Percentiles rank a stretch among this genome's conserved stretches.
Conservation (phyloP, 768 basidiomycete genomes). For the Leucosporidium creatinivorum region DNA sequence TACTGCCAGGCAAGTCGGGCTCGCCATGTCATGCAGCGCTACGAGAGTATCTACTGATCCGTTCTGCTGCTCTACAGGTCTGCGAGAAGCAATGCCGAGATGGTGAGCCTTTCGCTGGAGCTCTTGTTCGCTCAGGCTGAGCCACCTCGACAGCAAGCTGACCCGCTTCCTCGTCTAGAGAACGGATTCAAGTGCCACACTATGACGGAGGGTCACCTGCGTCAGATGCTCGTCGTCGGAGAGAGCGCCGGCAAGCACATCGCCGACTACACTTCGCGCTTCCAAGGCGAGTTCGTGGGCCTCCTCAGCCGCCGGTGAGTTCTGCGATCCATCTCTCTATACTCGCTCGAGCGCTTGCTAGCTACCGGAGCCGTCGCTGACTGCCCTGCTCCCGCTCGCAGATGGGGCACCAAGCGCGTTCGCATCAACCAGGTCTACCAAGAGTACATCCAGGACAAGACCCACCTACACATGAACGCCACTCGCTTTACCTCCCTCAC, state of each 20-base stretch:
- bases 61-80: conserved; percentile 65
- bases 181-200: conserved; percentile 98
- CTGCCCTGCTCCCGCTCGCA: conserved; percentile 37
- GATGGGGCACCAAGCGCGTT: conserved; percentile 90
- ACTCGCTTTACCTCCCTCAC: conserved; percentile 96
- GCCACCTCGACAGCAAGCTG: background rate
- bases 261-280: conserved; percentile 74
- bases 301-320: conserved; percentile 73
- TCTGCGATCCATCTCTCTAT: background rate
- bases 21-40: background rate
- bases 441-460: conserved; percentile 90
- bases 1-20: background rate
- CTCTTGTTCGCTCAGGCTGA: background rate
- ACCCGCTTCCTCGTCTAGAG: conserved; percentile 53
- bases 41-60: background rate
- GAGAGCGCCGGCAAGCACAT: conserved; percentile 90
- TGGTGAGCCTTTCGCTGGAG: conserved; percentile 1
- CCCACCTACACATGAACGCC: conserved; percentile 94
- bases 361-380: background rate
- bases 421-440: conserved; percentile 93
- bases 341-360: background rate
- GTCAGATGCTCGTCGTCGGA: conserved; percentile 95
- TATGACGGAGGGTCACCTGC: conserved; percentile 76
- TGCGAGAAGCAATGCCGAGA: conserved; percentile 92
- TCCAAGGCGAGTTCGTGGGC: conserved; percentile 86